Evolutionary conservation across 192 early-diverging fungal genomes (phyloP).

Genomic region (Glomus cerebriforme): DNA sequence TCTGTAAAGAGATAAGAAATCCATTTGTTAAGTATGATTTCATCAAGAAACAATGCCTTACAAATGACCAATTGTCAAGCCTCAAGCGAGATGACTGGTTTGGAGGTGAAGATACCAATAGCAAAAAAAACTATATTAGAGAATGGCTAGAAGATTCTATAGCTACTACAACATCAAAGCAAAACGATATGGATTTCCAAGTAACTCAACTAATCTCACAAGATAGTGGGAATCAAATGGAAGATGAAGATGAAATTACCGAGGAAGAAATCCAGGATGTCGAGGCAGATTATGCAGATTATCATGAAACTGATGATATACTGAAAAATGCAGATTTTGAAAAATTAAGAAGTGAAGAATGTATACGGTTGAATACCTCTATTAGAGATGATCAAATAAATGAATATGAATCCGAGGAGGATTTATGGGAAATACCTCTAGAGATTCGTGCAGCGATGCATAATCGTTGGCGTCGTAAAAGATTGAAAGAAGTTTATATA

Average conservation of each 20-base stretch:
- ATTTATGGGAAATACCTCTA: constrained; percentile 40
- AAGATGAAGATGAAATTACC: constrained; percentile 49
- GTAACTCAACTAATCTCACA: constrained; percentile 31
- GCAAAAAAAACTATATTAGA: background rate
- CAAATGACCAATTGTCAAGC: constrained; percentile 40
- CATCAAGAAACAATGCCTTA: constrained; percentile 38
- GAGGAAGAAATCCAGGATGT: constrained; percentile 50
- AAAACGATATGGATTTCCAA: constrained; percentile 32
- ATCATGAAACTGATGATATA: constrained; percentile 39
- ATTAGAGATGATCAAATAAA: constrained; percentile 27
- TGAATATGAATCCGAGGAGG: constrained; percentile 13
- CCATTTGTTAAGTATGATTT: constrained; percentile 46
- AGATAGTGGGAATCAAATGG: constrained; percentile 33
- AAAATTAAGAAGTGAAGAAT: constrained; percentile 36
- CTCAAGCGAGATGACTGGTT: constrained; percentile 46
- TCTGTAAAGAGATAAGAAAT: constrained; percentile 45
- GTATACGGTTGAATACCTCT: constrained; percentile 31
- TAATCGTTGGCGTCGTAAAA: constrained; percentile 38
- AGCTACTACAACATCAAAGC: background rate
- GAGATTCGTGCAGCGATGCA: constrained; percentile 40
- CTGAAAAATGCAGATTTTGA: constrained; percentile 12
- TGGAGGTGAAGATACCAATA: background rate
- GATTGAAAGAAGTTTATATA: constrained; percentile 2
- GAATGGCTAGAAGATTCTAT: constrained; percentile 14
- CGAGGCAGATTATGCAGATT: constrained; percentile 46